Evolutionary conservation across 371 early-diverging fungal genomes (phyloP).

Genomic region (Coemansia sp.): DNA sequence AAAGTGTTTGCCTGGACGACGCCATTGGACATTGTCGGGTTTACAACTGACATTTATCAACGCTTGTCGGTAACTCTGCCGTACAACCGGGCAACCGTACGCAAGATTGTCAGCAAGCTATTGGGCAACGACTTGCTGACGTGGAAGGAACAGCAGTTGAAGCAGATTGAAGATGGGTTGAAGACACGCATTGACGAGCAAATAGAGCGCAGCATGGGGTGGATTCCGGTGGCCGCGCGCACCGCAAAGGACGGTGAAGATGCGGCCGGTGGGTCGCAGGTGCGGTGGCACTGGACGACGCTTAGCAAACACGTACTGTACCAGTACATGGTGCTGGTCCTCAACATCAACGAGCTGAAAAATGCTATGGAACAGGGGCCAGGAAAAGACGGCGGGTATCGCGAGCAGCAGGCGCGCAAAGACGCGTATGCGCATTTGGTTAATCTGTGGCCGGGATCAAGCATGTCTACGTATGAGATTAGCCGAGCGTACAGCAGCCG

Average conservation of each 20-base stretch:
- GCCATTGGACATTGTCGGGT: conserved; percentile 50
- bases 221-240: conserved; percentile 36
- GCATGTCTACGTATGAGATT: conserved; percentile 52
- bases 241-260: conserved; percentile 29
- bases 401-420: conserved; percentile 52
- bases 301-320: conserved; percentile 51
- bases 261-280: conserved; percentile 27
- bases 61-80: conserved; percentile 40
- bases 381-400: conserved; percentile 40
- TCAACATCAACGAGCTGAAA: conserved; percentile 50
- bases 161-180: conserved; percentile 51
- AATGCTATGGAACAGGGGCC: conserved; percentile 10
- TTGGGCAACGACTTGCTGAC: conserved; percentile 37
- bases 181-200: conserved; percentile 49
- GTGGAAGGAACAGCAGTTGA: conserved; percentile 53
- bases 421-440: conserved; percentile 52
- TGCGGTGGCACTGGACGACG: conserved; percentile 54
- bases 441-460: conserved; percentile 48
- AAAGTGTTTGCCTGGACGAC: conserved; percentile 47
- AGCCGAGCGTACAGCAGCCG: conserved; percentile 53
- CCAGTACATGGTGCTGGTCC: conserved; percentile 51
- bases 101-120: conserved; percentile 52
- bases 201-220: conserved; percentile 44
- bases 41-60: conserved; percentile 40
- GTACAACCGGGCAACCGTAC: conserved; percentile 52